Base-by-base conservation (phyloP, 768 basidiomycete genomes). In the Sutorius australiensis region DNA sequence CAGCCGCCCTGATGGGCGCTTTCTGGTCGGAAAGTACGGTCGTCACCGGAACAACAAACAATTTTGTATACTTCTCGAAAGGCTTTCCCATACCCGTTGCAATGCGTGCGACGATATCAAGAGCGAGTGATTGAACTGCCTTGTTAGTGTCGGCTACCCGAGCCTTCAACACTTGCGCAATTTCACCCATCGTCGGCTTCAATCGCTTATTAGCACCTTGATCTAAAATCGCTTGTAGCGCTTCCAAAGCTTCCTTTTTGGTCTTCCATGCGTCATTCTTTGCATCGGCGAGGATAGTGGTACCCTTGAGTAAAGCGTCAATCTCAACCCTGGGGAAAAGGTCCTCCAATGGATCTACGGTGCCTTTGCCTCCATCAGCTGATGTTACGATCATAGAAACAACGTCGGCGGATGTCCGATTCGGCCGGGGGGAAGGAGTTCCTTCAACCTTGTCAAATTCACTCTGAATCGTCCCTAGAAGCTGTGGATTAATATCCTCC, bases 211-310 rank as follows among this genome's bases (percentile, higher is more conserved):
- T 98, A 39, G 82, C 78, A 46, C 91, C 90, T 71, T 93, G 88
- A 63, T 98, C 95, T 32, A 99, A 72, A 53, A 92, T 80, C 0
- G 81, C 83, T 63, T 92, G 87, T 16, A 98, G 69, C 0, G 77
- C 75, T 68, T 98, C 97, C 53, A 98, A 76, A 3, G 91, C 94
- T 63, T 98, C 95, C 68, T 99, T 99, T 72, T 95, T 87, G 1
- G 82, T 84, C 74, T 98, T 98, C 95, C 95, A 99, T 0, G 92
- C 86, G 58, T 95, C 95, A 60, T 86, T 95, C 73, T 92, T 94
- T 10, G 86, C 78, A 61, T 93, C 92, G 2, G 84, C 77, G 14
- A 97, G 71, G 43, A 95, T 87, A 5, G 85, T 83, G 0, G 92
- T 92, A 21, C 87, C 87, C 57, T 87, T 87, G 49, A 98, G 75